These are phyloP conservation scores for Hyaloperonospora arabidopsidis DNA, from an alignment of 352 stramenopile genomes.

Conservation along the genomic window DNA sequence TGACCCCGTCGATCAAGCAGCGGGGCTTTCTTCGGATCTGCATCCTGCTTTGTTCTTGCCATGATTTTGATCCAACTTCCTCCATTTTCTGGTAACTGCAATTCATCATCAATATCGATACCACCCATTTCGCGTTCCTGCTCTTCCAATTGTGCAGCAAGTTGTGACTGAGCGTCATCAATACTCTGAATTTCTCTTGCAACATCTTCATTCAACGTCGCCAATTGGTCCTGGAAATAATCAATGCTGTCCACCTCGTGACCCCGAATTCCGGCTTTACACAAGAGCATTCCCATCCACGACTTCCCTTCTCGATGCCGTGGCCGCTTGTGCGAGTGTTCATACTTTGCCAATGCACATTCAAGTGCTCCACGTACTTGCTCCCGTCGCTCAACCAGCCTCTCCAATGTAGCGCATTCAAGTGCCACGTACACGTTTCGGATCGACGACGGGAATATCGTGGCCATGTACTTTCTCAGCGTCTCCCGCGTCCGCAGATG, in stretches of 20 bases:
- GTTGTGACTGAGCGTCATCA: conserved; percentile 42
- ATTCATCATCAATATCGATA: conserved; percentile 19
- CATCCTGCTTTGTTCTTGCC: conserved; percentile 11
- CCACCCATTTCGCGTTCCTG: conserved; percentile 19
- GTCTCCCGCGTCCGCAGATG: conserved; percentile 50
- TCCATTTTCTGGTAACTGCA: conserved; percentile 10
- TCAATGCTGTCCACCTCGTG: conserved; percentile 52
- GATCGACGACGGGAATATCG: conserved; percentile 57
- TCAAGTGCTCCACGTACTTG: conserved; percentile 40
- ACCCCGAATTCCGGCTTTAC: conserved; percentile 31
- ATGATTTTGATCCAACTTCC: conserved; percentile 6
- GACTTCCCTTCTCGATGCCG: conserved; percentile 42
- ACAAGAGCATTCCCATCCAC: conserved; percentile 35
- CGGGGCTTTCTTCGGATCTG: conserved; percentile 16
- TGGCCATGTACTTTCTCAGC: conserved; percentile 61
- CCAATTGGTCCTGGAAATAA: conserved; percentile 47
- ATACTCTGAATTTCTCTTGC: conserved; percentile 56
- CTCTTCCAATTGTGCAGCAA: conserved; percentile 37
- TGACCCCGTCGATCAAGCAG: conserved; percentile 14
- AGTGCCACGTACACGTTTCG: conserved; percentile 61
- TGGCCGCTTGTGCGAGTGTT: conserved; percentile 36
- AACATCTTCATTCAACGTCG: conserved; percentile 50
- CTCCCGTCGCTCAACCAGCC: conserved; percentile 46
- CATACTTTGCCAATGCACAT: conserved; percentile 40
- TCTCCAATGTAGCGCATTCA: conserved; percentile 54